phyloP scores from a whole-genome alignment of 805 yeast genomes.

The Metschnikowia drakensbergensis region DNA sequence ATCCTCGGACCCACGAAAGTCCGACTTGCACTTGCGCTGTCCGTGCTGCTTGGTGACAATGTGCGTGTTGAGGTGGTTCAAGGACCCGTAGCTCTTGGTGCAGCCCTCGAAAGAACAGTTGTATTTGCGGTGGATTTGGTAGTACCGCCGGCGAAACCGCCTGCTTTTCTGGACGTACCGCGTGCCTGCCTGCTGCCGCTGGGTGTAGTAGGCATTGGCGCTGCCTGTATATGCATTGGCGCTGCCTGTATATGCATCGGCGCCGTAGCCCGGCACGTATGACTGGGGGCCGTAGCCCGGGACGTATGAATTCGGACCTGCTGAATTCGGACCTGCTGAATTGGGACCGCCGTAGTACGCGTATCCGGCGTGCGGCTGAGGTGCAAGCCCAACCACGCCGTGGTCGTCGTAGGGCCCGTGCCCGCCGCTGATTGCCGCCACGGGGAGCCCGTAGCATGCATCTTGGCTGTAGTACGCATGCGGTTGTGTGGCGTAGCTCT shows the following conservation, averaged over 20 bases:
- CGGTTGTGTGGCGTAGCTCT: neutral
- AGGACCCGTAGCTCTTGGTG: conserved; percentile 39
- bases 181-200: neutral
- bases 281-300: too few relatives aligned
- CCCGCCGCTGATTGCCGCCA: too few relatives aligned
- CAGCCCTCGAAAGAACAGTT: conserved; percentile 37
- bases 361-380: too few relatives aligned
- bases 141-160: conserved; percentile 19
- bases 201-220: neutral
- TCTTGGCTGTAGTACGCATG: neutral
- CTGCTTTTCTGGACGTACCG: conserved; percentile 12
- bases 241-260: too few relatives aligned
- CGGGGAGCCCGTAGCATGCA: too few relatives aligned
- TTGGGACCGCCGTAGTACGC: too few relatives aligned
- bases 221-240: neutral
- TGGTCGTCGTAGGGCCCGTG: too few relatives aligned
- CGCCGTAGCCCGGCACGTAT: too few relatives aligned
- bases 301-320: too few relatives aligned
- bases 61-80: conserved; percentile 43
- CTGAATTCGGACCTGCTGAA: too few relatives aligned
- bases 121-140: conserved; percentile 25
- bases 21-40: conserved; percentile 39
- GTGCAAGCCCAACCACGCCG: too few relatives aligned
- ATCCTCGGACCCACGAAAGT: conserved; percentile 21
- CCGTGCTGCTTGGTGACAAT: conserved; percentile 45